Evolutionary conservation across 2,329 filamentous ascomycete species (phyloP), one percentile per base, ranked within the genome.

Genomic region (Fusarium pseudograminearum): DNA sequence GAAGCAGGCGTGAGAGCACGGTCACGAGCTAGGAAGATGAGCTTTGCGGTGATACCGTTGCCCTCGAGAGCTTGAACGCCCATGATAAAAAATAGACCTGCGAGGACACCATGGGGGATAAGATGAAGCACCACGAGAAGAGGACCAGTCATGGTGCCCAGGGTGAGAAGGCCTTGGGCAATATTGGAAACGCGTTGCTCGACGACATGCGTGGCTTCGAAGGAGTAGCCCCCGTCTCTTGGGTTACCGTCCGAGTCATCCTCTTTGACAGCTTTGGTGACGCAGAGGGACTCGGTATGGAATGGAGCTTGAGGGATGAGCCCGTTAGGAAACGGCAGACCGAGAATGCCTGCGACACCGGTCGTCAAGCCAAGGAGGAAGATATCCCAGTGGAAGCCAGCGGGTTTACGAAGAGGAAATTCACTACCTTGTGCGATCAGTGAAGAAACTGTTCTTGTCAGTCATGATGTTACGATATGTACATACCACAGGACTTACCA

Each of bases 81-180:
- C 92, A 95, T 94, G 76, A 93, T 87, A 80, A 94, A 94, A 83
- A 95, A 95, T 28, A 95, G 85, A 0, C 92, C 92, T 0, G 92
- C 92, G 57, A 95, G 86, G 3, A 94, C 91, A 63, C 90, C 91
- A 75, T 94, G 91, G 0, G 92, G 93, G 70, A 95, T 92, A 12
- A 93, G 85, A 73, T 93, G 90, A 12, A 95, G 82, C 18, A 94
- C 91, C 22, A 90, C 81, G 2, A 95, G 86, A 4, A 95, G 82
- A 0, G 92, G 92, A 0, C 90, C 90, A 1, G 89, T 87, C 91
- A 94, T 94, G 61, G 92, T 93, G 45, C 91, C 91, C 7, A 95
- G 85, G 0, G 92, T 93, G 4, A 95, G 83, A 1, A 95, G 85
- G 6, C 92, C 92, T 78, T 94, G 92, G 0, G 89, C 89, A 4